phyloP scores from a whole-genome alignment of 768 basidiomycete genomes.

The Rhizopogon sp. region DNA sequence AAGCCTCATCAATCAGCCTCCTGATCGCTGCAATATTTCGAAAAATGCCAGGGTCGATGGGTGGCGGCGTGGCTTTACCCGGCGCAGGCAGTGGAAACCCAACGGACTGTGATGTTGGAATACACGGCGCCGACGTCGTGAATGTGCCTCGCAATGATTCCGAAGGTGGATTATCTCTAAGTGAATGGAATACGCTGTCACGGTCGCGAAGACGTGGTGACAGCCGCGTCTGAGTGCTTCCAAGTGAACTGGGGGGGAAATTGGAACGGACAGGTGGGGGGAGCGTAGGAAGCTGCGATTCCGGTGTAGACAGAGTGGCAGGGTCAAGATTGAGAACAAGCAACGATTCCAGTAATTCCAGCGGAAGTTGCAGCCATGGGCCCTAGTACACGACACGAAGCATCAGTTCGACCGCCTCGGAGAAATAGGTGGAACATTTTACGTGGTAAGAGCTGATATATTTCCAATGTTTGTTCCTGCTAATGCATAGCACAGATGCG shows the following conservation, averaged over 20 bases:
- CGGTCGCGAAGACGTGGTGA: conserved; percentile 25
- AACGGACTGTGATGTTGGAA: conserved; percentile 29
- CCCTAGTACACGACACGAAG: conserved; percentile 46
- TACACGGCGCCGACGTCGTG: conserved; percentile 29
- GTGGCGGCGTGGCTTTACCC: conserved; percentile 73
- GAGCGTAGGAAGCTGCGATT: conserved; percentile 34
- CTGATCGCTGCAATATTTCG: conserved; percentile 71
- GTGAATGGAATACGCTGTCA: conserved; percentile 41
- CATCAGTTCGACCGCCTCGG: not conserved
- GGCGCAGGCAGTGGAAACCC: conserved; percentile 52
- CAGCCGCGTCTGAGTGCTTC: conserved; percentile 10
- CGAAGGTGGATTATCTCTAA: conserved; percentile 41
- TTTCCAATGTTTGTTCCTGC: conserved; percentile 91
- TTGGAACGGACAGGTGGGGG: conserved; percentile 16
- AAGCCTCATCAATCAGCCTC: conserved; percentile 82
- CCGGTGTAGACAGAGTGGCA: conserved; percentile 47
- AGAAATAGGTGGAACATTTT: conserved; percentile 32
- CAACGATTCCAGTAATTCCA: conserved; percentile 81
- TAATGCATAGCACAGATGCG: conserved; percentile 75
- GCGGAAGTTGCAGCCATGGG: conserved; percentile 85
- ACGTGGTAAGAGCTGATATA: conserved; percentile 92
- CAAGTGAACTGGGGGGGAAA: conserved; percentile 6
- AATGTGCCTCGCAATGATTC: conserved; percentile 36
- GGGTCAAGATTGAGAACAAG: conserved; percentile 77
- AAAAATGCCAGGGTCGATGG: conserved; percentile 87